Percentiles rank a stretch among this genome's conserved stretches.
These are phyloP conservation scores for Daldinia eschscholtzii DNA, from an alignment of 2,329 filamentous ascomycete genomes.

Conservation along the genomic window DNA sequence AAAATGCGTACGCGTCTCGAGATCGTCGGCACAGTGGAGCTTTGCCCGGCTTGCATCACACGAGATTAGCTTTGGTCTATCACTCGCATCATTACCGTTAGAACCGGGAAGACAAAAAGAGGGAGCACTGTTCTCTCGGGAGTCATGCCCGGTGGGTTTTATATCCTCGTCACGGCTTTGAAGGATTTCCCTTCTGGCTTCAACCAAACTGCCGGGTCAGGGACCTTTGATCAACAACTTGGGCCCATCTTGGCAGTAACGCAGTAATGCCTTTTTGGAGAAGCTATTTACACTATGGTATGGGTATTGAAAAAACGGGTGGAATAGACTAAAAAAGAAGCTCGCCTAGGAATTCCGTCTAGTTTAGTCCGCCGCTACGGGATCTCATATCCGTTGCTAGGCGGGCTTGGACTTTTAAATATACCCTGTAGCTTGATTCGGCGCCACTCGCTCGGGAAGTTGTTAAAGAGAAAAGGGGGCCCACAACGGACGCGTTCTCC, in stretches of 20 bases:
- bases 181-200: slow-evolving; percentile 20
- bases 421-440: slow-evolving; percentile 35
- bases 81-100: slow-evolving; percentile 5
- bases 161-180: slow-evolving; percentile 11
- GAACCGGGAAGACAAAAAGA: not conserved
- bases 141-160: slow-evolving; percentile 4
- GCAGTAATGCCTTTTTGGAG: not conserved
- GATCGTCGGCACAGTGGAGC: slow-evolving; percentile 10
- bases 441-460: slow-evolving; percentile 39
- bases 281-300: not conserved
- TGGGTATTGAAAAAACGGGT: slow-evolving; percentile 5
- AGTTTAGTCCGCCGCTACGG: slow-evolving; percentile 32
- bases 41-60: not conserved
- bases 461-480: slow-evolving; percentile 1
- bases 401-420: slow-evolving; percentile 1
- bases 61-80: slow-evolving; percentile 11
- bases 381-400: slow-evolving; percentile 38
- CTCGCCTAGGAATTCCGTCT: slow-evolving; percentile 28
- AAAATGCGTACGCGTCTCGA: slow-evolving; percentile 13
- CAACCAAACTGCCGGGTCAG: slow-evolving; percentile 40
- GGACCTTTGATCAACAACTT: slow-evolving; percentile 28
- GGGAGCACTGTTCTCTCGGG: slow-evolving; percentile 11
- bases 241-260: slow-evolving; percentile 34
- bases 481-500: slow-evolving; percentile 34
- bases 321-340: slow-evolving; percentile 15